Evolutionary conservation across 2,329 filamentous ascomycete genomes (phyloP).

Genomic region (Tolypocladium endophyticum): DNA sequence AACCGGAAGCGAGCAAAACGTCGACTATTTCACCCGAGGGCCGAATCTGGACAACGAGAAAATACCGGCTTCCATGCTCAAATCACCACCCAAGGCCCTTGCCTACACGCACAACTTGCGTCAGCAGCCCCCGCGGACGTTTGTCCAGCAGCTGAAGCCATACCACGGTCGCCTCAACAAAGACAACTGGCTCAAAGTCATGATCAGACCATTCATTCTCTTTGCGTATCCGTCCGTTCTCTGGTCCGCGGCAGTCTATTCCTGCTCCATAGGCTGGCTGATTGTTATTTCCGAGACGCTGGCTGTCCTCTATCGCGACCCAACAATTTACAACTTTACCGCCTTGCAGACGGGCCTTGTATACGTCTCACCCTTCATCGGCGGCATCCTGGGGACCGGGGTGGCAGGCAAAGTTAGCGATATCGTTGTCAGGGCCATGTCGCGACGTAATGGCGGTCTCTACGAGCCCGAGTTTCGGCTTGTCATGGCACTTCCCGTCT

Average conservation of each 20-base stretch:
- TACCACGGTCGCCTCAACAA: conserved; percentile 70
- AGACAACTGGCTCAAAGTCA: conserved; percentile 72
- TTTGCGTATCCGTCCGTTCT: conserved; percentile 81
- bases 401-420: conserved; percentile 86
- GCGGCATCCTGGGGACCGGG: conserved; percentile 80
- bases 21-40: conserved; percentile 14
- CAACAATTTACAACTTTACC: conserved; percentile 66
- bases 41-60: conserved; percentile 31
- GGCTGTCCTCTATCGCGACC: conserved; percentile 64
- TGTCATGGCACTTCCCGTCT: conserved; percentile 75
- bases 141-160: conserved; percentile 60
- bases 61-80: conserved; percentile 24
- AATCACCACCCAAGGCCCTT: conserved; percentile 22
- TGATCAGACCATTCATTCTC: conserved; percentile 71
- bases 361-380: conserved; percentile 83
- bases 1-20: conserved; percentile 10
- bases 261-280: conserved; percentile 86
- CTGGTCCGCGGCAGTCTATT: conserved; percentile 78
- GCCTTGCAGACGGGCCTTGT: conserved; percentile 74
- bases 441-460: conserved; percentile 76
- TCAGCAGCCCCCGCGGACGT: conserved; percentile 57
- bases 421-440: conserved; percentile 71
- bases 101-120: conserved; percentile 64
- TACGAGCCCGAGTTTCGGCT: conserved; percentile 93
- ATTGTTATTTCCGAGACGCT: conserved; percentile 90